A percentile compares a stretch with the other conserved stretches of the same genome.
phyloP scores from a whole-genome alignment of 1,284 basidiomycete genomes.

The Malassezia sp. region DNA sequence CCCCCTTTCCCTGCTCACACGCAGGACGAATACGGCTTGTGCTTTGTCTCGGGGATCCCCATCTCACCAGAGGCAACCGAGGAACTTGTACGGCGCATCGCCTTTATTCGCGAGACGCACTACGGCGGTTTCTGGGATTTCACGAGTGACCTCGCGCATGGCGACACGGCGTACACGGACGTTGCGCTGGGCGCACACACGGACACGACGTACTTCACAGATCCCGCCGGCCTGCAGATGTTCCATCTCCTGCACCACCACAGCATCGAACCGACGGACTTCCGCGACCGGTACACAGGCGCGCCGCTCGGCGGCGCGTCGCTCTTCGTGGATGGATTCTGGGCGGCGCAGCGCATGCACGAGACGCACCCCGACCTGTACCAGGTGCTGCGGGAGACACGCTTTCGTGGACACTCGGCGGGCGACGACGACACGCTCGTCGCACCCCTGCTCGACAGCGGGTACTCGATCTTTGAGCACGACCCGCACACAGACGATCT shows the following conservation, averaged over 20 bases:
- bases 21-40: conserved; percentile 68
- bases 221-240: conserved; percentile 73
- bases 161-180: conserved; percentile 70
- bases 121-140: conserved; percentile 93
- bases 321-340: conserved; percentile 87
- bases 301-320: conserved; percentile 60
- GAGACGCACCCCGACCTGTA: conserved; percentile 65
- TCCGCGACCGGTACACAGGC: not conserved
- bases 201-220: conserved; percentile 68
- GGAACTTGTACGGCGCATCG: conserved; percentile 62
- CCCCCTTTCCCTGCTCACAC: too few relatives aligned
- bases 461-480: conserved; percentile 49
- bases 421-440: conserved; percentile 36
- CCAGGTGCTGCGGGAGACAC: conserved; percentile 58
- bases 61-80: conserved; percentile 73
- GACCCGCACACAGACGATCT: conserved; percentile 54
- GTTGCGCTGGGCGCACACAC: conserved; percentile 81
- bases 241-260: conserved; percentile 71
- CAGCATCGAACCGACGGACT: not conserved
- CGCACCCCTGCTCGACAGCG: conserved; percentile 22
- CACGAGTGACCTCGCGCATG: conserved; percentile 77
- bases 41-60: conserved; percentile 72
- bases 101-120: conserved; percentile 83
- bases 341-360: conserved; percentile 68
- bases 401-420: conserved; percentile 74